Evolutionary conservation across 1,284 basidiomycete genomes (phyloP).

Genomic region (Boletus sp.): DNA sequence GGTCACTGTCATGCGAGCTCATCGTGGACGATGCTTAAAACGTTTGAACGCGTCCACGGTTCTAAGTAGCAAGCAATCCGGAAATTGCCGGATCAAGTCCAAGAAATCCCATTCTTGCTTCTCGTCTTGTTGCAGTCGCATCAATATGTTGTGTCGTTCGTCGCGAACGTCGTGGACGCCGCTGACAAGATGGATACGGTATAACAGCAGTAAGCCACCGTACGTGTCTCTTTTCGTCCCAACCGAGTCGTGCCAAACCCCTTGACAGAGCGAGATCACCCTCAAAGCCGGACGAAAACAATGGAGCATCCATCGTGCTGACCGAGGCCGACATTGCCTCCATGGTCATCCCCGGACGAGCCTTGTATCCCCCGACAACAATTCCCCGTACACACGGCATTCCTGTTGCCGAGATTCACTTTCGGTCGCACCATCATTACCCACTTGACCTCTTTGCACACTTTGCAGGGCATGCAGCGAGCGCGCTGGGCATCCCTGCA

Average conservation of each 20-base stretch:
- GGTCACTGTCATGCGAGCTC: constrained; percentile 58
- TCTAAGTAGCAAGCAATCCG: not conserved
- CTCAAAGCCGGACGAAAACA: constrained; percentile 3
- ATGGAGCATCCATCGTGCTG: constrained; percentile 18
- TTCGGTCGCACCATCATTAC: constrained; percentile 71
- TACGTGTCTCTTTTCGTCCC: constrained; percentile 12
- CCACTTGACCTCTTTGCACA: constrained; percentile 79
- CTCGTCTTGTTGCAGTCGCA: not conserved
- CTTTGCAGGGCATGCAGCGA: constrained; percentile 83
- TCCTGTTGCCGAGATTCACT: constrained; percentile 81
- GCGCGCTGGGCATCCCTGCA: constrained; percentile 79
- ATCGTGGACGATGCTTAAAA: constrained; percentile 35
- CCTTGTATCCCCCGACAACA: constrained; percentile 47
- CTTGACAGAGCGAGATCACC: constrained; percentile 7
- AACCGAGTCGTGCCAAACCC: not conserved
- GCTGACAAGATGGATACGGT: constrained; percentile 23
- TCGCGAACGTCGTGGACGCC: constrained; percentile 14
- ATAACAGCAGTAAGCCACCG: constrained; percentile 7
- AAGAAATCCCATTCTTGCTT: no score
- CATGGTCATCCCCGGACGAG: constrained; percentile 56
- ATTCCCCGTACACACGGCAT: constrained; percentile 67
- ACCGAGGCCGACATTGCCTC: constrained; percentile 48
- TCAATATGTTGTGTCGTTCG: constrained; percentile 23
- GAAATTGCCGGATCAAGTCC: not conserved
- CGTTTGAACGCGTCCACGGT: not conserved